Base-by-base conservation (phyloP, 1,284 basidiomycete genomes). In the Xerocomus cyaneibrunnescens region DNA sequence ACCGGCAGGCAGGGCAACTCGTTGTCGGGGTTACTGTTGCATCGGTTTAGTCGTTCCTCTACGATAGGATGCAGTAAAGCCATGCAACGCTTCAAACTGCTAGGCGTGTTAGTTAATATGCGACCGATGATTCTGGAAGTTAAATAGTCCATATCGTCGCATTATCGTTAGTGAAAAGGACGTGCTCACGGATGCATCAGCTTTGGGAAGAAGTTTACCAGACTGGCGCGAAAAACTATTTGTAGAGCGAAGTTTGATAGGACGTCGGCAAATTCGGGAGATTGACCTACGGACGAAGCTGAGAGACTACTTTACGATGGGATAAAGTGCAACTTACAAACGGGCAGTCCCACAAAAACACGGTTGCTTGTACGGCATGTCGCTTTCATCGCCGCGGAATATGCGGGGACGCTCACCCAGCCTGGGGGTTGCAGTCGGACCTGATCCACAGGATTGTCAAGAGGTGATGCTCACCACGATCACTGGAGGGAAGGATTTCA, bases 291-390 rank as follows among this genome's bases (percentile, higher is more conserved):
- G 59, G 34, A 47, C 55, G 62, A 48, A 49, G 28, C 36, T 55
- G 46, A 62, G 39, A 36, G 36, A 23, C 25, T 40, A 44, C 45
- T 41, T 48, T 47, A 53, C 31, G 43, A 35, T 30, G 41, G 40
- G 17, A 43, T 22, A 31, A 56, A 41, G 47, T 9, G 42, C 35
- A 46, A 65, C 66, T 53, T 58, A 77, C 76, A 76, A 28, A 73
- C 40, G 8, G 72, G 70, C 12, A 68, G 45, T 7, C 77, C 76
- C n/a, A 79, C 74, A 49, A 78, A 78, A 31, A 73, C 52, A 28
- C 77, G 73, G 51, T 72, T 78, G 46, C 66, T 73, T 48, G 64
- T 62, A 57, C 74, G 71, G 56, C 69, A 71, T 48, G 73, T 67
- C 36, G 70, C 61, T 43, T 65, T 62, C 61, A 65, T 61, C 39